Evolutionary conservation across 768 basidiomycete genomes (phyloP).

Genomic region (Tricholoma terreum): DNA sequence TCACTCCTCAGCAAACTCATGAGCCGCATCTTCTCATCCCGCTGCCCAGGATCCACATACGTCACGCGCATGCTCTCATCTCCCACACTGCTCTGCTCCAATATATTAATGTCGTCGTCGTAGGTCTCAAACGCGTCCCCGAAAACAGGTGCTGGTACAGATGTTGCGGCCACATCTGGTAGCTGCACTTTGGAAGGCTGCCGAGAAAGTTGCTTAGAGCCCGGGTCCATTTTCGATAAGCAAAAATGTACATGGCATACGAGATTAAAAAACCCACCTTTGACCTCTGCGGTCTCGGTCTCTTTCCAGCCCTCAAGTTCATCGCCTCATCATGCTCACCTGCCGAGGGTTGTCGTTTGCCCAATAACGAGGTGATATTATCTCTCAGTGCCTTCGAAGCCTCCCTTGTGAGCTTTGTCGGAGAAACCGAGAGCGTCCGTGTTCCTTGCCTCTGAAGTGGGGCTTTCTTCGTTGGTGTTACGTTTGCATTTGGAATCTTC

Average conservation of each 20-base stretch:
- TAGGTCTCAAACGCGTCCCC: constrained; percentile 27
- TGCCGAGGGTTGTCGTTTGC: constrained; percentile 52
- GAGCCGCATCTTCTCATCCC: constrained; percentile 54
- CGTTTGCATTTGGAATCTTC: constrained; percentile 32
- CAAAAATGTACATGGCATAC: neutral
- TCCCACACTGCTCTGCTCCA: constrained; percentile 18
- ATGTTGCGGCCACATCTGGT: constrained; percentile 12
- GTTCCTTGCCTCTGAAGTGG: constrained; percentile 12
- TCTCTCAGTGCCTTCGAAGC: constrained; percentile 63
- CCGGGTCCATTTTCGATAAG: neutral
- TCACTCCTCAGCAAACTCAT: constrained; percentile 49
- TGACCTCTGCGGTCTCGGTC: constrained; percentile 35
- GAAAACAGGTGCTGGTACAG: constrained; percentile 16
- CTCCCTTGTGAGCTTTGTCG: constrained; percentile 43
- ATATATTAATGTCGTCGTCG: constrained; percentile 25
- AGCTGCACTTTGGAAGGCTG: constrained; percentile 34
- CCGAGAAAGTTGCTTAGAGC: constrained; percentile 33
- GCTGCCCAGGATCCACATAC: constrained; percentile 68
- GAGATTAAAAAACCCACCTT: constrained; percentile 23
- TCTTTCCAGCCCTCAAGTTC: constrained; percentile 30
- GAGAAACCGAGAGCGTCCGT: constrained; percentile 31
- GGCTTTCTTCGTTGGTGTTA: neutral
- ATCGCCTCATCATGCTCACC: constrained; percentile 29
- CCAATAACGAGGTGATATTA: constrained; percentile 64
- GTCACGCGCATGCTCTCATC: constrained; percentile 55